Base-by-base conservation (phyloP, 176 grass and related monocot species). In the Alopecurus myosuroides region DNA sequence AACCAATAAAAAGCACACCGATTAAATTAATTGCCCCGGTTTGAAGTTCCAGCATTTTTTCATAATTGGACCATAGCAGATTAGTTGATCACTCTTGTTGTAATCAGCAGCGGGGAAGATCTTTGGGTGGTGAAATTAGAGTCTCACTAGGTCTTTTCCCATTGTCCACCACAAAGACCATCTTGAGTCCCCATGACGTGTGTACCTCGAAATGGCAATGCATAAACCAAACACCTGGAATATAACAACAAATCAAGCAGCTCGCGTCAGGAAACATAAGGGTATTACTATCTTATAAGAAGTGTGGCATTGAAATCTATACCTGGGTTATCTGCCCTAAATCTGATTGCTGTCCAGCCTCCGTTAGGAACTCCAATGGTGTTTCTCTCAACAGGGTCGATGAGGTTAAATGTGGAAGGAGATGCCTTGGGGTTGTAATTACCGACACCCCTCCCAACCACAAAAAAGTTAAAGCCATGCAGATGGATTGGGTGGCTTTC, bases 181-280 rank as follows among this genome's bases (percentile, higher is more conserved):
- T 97, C 84, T 93, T 91, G 36, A 97, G 77, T 14, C 94, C 91
- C 94, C 94, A 97, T 37, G 89, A 85, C 20, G 80, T 97, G 91
- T 93, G 94, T 77, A 93, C 90, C 76, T 95, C 94, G 19, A 95
- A 89, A 87, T 95, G 90, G 69, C 90, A 95, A 65, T 92, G 94
- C 88, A 97, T 42, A 82, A 97, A 93, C 94, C 88, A 97, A 79
- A 93, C 91, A 65, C 94, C 89, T 97, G 78, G 46, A 77, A 28
- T 61, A 39, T n/a, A 81, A 60, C 31, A 84, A 68, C 30, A 89
- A 45, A 40, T 37, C 74, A 63, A 89, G 19, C 48, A 85, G 42
- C 30, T 77, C 18, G 12, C 39, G 61, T 45, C 26, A 45, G 42
- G 15, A 26, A 74, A 65, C 3, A 77, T 8, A 36, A 52, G 10